Percentiles rank a stretch among this genome's conserved stretches.
phyloP scores from a whole-genome alignment of 2,329 filamentous ascomycete species.

The Verticillium zaregamsianum region DNA sequence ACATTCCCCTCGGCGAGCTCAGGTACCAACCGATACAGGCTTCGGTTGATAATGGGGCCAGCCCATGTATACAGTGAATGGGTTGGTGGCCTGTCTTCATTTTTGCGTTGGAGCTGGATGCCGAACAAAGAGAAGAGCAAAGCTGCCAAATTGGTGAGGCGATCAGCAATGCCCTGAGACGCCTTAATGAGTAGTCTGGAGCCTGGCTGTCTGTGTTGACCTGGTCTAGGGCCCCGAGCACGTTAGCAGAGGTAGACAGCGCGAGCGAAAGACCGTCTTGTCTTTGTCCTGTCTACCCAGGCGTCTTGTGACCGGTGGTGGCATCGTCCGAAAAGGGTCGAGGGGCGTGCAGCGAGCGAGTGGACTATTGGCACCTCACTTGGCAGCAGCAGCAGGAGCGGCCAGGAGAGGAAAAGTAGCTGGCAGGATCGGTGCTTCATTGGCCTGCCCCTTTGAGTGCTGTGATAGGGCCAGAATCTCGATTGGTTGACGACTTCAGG shows the following conservation, averaged over 20 bases:
- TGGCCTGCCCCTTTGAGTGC: background rate
- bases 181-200: background rate
- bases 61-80: background rate
- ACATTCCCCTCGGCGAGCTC: background rate
- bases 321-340: background rate
- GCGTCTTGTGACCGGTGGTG: background rate
- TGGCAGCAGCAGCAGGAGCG: background rate
- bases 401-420: background rate
- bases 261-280: background rate
- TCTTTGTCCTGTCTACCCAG: background rate
- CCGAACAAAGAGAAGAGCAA: background rate
- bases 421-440: background rate
- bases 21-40: background rate
- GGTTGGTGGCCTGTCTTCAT: background rate
- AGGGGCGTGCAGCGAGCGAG: background rate
- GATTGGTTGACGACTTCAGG: background rate
- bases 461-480: background rate
- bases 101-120: background rate
- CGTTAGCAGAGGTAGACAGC: background rate
- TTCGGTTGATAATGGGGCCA: background rate
- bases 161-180: background rate
- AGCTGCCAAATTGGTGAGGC: background rate
- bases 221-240: background rate
- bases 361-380: background rate
- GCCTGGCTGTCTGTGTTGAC: background rate